These are phyloP conservation scores for Colletotrichum sp. DNA, from an alignment of 2,329 filamentous ascomycete genomes.

Conservation along the genomic window DNA sequence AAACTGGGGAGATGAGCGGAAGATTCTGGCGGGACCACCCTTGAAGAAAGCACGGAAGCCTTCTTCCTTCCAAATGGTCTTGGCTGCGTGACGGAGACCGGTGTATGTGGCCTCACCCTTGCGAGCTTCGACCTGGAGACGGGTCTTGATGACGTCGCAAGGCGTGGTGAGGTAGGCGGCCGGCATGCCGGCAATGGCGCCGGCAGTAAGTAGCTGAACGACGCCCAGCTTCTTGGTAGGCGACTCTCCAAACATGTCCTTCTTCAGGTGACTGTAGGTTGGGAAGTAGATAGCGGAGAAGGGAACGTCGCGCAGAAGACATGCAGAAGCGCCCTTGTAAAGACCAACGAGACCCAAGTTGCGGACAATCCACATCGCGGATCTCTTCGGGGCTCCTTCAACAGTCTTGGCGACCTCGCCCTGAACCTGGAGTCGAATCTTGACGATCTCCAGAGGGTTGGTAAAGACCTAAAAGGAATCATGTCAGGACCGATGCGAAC, in stretches of 20 bases:
- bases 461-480: constrained; percentile 75
- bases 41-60: constrained; percentile 98
- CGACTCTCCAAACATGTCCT: constrained; percentile 90
- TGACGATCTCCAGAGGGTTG: constrained; percentile 98
- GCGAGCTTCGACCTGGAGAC: constrained; percentile 94
- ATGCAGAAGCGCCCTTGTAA: constrained; percentile 96
- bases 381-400: constrained; percentile 82
- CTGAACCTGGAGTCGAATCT: constrained; percentile 97
- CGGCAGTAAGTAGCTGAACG: constrained; percentile 88
- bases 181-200: constrained; percentile 92
- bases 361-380: constrained; percentile 96
- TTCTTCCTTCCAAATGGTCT: constrained; percentile 86
- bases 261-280: constrained; percentile 92
- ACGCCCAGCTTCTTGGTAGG: constrained; percentile 87
- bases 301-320: constrained; percentile 92
- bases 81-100: constrained; percentile 83
- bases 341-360: constrained; percentile 93
- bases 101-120: constrained; percentile 93
- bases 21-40: constrained; percentile 91
- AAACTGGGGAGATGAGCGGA: constrained; percentile 96
- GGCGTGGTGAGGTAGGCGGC: constrained; percentile 95
- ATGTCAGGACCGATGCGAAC: constrained; percentile 7
- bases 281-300: constrained; percentile 99
- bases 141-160: constrained; percentile 98
- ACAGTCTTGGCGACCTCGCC: constrained; percentile 91